These are phyloP conservation scores for Mycena olivaceomarginata DNA, from an alignment of 768 basidiomycete species.

Conservation along the genomic window DNA sequence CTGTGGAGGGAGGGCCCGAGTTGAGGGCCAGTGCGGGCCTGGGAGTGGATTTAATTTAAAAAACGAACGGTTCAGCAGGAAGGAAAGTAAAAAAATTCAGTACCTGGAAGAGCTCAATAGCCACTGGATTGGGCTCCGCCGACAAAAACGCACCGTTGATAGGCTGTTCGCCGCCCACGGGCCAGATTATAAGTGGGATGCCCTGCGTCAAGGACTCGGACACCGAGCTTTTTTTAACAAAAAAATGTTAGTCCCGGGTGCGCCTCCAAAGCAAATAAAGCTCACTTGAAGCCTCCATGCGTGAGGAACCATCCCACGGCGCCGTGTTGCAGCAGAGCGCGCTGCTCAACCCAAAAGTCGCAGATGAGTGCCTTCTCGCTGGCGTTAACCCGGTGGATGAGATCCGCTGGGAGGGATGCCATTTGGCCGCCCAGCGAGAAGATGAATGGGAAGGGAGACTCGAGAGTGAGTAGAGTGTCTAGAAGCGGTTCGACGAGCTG, in stretches of 20 bases:
- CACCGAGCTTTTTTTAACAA: slow-evolving; percentile 2
- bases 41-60: not conserved
- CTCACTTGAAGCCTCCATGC: slow-evolving; percentile 29
- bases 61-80: too few species aligned
- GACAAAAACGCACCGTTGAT: slow-evolving; percentile 18
- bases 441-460: slow-evolving; percentile 29
- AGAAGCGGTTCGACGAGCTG: slow-evolving; percentile 20
- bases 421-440: slow-evolving; percentile 20
- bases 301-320: too few species aligned
- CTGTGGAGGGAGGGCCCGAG: slow-evolving; percentile 13
- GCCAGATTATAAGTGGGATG: slow-evolving; percentile 33
- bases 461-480: slow-evolving; percentile 23
- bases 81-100: not conserved
- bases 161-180: slow-evolving; percentile 27
- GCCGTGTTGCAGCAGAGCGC: too few species aligned
- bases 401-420: slow-evolving; percentile 26
- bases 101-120: slow-evolving; percentile 33
- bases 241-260: not conserved
- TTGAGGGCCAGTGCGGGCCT: slow-evolving; percentile 24
- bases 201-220: slow-evolving; percentile 31
- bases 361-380: slow-evolving; percentile 31
- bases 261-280: not conserved
- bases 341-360: not conserved
- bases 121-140: slow-evolving; percentile 22
- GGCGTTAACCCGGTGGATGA: slow-evolving; percentile 19